A percentile compares a stretch with the other conserved stretches of the same genome.
Conservation (phyloP, 1,139 yeast species). For the Hansenula sp. region DNA sequence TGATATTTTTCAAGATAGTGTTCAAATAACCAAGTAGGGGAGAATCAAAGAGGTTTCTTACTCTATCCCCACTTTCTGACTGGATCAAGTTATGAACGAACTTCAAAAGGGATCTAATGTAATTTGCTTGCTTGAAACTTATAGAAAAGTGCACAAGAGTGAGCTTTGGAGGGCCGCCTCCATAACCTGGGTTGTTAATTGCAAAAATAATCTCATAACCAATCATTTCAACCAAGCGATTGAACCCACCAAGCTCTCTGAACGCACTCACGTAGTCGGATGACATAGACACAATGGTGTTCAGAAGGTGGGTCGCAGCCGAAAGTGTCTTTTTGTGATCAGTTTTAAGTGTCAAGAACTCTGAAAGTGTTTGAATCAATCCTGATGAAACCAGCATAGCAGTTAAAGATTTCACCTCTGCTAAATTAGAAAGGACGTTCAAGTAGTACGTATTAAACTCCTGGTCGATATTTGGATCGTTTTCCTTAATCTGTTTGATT, state of each 20-base stretch:
- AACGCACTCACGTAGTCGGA: conserved; percentile 51
- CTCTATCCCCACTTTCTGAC: conserved; percentile 77
- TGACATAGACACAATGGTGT: conserved; percentile 39
- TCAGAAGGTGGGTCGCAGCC: conserved; percentile 62
- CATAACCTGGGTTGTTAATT: conserved; percentile 49
- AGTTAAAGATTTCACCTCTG: conserved; percentile 50
- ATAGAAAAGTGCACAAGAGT: conserved; percentile 55
- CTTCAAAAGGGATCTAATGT: conserved; percentile 50
- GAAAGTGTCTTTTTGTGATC: conserved; percentile 56
- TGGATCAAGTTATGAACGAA: conserved; percentile 63
- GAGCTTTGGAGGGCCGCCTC: conserved; percentile 50
- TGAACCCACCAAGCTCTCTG: conserved; percentile 64
- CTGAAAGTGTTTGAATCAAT: conserved; percentile 59
- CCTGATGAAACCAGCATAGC: conserved; percentile 63
- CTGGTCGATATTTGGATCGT: conserved; percentile 34
- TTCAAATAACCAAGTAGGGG: conserved; percentile 63
- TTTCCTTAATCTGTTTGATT: conserved; percentile 38
- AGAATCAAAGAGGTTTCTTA: conserved; percentile 83
- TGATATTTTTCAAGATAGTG: conserved; percentile 53
- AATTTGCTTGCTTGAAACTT: conserved; percentile 62
- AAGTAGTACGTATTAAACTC: conserved; percentile 52
- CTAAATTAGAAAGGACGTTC: conserved; percentile 53
- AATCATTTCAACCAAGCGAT: conserved; percentile 54
- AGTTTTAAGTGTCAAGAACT: conserved; percentile 49
- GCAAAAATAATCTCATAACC: conserved; percentile 69